Evolutionary conservation across 108 stramenopile genomes (phyloP).

Genomic region (Nitzschia palea): DNA sequence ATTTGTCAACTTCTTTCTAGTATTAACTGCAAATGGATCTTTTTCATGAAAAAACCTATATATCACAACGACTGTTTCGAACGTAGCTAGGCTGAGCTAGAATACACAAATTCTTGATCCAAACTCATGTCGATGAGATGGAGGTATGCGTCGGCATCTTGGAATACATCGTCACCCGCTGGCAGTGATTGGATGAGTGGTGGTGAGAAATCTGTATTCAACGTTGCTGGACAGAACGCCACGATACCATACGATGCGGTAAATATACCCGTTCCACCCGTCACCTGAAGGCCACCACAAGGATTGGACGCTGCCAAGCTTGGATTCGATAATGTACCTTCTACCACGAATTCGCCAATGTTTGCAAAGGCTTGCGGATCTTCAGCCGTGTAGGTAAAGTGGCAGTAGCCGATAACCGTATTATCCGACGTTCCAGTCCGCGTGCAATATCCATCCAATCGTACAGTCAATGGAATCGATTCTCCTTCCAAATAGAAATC

Average conservation of each 20-base stretch:
- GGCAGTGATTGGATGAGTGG: slow-evolving; percentile 10
- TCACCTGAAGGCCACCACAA: slow-evolving; percentile 11
- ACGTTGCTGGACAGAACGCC: slow-evolving; percentile 10
- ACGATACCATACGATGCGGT: slow-evolving; percentile 24
- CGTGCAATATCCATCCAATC: slow-evolving; percentile 29
- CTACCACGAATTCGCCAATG: slow-evolving; percentile 27
- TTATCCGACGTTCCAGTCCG: slow-evolving; percentile 20
- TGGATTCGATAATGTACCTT: slow-evolving; percentile 22
- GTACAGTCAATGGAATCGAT: not conserved
- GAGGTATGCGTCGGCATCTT: slow-evolving; percentile 22
- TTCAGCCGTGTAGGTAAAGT: slow-evolving; percentile 25
- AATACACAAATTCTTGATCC: slow-evolving; percentile 21
- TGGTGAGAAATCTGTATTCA: slow-evolving; percentile 11
- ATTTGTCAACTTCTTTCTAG: too few species aligned
- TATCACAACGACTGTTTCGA: too few species aligned
- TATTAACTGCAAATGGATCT: too few species aligned
- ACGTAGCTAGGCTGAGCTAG: too few species aligned
- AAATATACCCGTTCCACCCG: slow-evolving; percentile 33
- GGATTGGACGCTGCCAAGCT: not conserved
- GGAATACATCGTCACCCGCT: slow-evolving; percentile 20
- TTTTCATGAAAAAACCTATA: too few species aligned
- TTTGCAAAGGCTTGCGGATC: slow-evolving; percentile 11
- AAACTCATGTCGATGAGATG: slow-evolving; percentile 22
- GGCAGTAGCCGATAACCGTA: slow-evolving; percentile 28
- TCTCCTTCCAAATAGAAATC: not conserved